Conservation (phyloP, 2,329 filamentous ascomycete genomes). For the Exophiala bonariae region DNA sequence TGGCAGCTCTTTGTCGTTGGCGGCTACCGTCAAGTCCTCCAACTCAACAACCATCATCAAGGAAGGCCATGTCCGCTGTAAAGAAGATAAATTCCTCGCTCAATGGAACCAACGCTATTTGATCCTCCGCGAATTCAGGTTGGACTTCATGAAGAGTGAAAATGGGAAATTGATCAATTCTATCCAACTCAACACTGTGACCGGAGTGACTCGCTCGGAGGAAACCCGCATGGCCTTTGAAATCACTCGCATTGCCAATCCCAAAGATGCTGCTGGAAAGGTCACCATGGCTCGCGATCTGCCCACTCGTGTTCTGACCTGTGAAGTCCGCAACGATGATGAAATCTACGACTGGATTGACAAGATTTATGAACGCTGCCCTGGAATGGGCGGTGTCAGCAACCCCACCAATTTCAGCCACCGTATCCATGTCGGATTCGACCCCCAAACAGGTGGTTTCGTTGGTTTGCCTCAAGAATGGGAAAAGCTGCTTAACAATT, state of each 20-base stretch:
- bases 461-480: slow-evolving; percentile 93
- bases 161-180: slow-evolving; percentile 84
- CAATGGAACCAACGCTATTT: slow-evolving; percentile 91
- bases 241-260: slow-evolving; percentile 69
- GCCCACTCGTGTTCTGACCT: slow-evolving; percentile 78
- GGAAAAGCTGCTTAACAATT: slow-evolving; percentile 94
- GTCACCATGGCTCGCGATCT: slow-evolving; percentile 76
- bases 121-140: slow-evolving; percentile 84
- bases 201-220: slow-evolving; percentile 87
- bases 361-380: slow-evolving; percentile 93
- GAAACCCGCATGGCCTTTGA: slow-evolving; percentile 91
- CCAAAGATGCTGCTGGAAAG: slow-evolving; percentile 63
- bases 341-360: slow-evolving; percentile 99
- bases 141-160: slow-evolving; percentile 93
- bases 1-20: slow-evolving; percentile 70
- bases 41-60: slow-evolving; percentile 74
- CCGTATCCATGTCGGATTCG: slow-evolving; percentile 95
- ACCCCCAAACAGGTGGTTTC: slow-evolving; percentile 91
- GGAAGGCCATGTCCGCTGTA: slow-evolving; percentile 58
- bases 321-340: slow-evolving; percentile 91
- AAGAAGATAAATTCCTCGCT: slow-evolving; percentile 78
- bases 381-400: slow-evolving; percentile 96
- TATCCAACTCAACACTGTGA: slow-evolving; percentile 81
- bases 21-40: slow-evolving; percentile 55
- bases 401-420: slow-evolving; percentile 98